Evolutionary conservation across 495 filamentous ascomycete genomes (phyloP), one percentile per base, ranked within the genome.

Genomic region (Aspergillus homomorphus): DNA sequence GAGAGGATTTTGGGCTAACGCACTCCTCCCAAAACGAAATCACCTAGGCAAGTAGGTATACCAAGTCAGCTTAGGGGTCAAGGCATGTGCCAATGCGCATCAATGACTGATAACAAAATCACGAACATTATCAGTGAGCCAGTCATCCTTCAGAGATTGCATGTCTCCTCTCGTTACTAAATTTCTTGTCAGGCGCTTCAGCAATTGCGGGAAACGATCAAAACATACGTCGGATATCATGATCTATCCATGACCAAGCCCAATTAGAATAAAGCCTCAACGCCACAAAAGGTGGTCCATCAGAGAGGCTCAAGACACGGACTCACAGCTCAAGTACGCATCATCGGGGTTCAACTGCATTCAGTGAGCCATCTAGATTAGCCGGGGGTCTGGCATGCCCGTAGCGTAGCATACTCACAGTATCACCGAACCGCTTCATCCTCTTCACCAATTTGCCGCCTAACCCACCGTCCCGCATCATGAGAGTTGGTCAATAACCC

Each of bases 1-100:
- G 19, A 14, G 30, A 45, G 22, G 2, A 53, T 44, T 57, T 42
- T 45, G 24, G 53, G 28, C 22, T 4, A 44, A 77, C 84, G 73
- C 86, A 96, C 85, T 97, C 94, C 81, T 97, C 89, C 92, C 94
- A 98, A 69, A 98, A 98, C 52, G 91, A 89, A 50, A 98, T 98
- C 50, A 80, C 68, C 77, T 80, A 60, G 49, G 63, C 42, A 55
- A 50, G 24, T 69, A 60, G 65, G 54, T 26, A 28, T 30, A 56
- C 54, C 24, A 44, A 53, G 48, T 52, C 56, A 58, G 55, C 54
- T 18, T 57, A 20, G 44, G 12, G 12, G 28, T 57, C 12, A 2
- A 38, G 33, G 7, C 33, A 38, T 12, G 15, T n/a, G 15, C 10
- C 38, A 28, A 46, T 18, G 26, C 20, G 41, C 14, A 46, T 52